phyloP scores from a whole-genome alignment of 306 rosid species.

The Phaseolus lunatus region DNA sequence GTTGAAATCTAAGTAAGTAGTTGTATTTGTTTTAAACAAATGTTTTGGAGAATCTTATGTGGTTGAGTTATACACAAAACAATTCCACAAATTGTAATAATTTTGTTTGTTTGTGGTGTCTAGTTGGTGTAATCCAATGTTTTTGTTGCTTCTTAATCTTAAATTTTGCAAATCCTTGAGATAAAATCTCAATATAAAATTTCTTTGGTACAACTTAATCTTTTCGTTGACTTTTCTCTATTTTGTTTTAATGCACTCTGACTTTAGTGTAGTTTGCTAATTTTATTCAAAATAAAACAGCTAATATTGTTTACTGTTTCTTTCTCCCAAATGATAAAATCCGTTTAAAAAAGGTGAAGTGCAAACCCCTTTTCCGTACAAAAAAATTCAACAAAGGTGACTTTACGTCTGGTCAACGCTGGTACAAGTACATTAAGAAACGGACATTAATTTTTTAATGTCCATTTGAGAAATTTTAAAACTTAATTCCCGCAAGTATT shows the following conservation, averaged over 20 bases:
- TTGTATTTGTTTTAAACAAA: not conserved
- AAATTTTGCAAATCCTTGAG: not conserved
- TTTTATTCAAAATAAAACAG: conserved; percentile 3
- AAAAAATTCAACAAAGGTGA: not conserved
- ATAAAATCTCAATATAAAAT: not conserved
- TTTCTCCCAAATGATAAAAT: not conserved
- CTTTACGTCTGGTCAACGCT: not conserved
- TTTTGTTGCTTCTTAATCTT: not conserved
- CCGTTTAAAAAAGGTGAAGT: not conserved
- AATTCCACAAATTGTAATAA: not conserved
- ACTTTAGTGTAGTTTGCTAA: not conserved
- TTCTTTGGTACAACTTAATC: not conserved
- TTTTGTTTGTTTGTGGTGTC: not conserved
- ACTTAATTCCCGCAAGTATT: not conserved
- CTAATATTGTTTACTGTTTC: not conserved
- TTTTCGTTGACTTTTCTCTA: not conserved
- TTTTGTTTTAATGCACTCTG: not conserved
- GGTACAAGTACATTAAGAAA: not conserved
- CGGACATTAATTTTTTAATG: too few species aligned
- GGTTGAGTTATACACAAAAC: not conserved
- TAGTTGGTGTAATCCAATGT: not conserved
- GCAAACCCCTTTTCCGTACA: not conserved
- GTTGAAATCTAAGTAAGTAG: not conserved
- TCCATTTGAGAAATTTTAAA: not conserved
- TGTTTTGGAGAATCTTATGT: not conserved